phyloP scores from a whole-genome alignment of 148 eudicot genomes.

The Chenopodium quinoa region DNA sequence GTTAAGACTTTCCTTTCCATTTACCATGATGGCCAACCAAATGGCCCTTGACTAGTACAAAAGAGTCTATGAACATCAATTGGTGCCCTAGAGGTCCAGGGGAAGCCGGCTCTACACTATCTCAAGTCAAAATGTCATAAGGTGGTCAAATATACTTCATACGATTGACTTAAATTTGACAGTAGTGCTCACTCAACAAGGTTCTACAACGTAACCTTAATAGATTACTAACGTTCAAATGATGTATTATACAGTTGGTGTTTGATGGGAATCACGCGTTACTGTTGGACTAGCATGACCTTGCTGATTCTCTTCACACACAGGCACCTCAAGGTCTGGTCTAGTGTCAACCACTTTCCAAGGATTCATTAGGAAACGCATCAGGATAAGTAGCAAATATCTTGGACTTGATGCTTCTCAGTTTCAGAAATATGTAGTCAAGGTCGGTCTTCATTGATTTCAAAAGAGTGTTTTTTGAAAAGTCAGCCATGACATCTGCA shows the following conservation, averaged over 20 bases:
- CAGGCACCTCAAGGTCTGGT: slow-evolving; percentile 76
- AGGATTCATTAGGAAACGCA: slow-evolving; percentile 70
- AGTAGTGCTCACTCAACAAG: neutral
- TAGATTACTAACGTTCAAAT: neutral
- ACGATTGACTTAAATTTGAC: neutral
- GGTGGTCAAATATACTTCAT: neutral
- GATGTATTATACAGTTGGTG: neutral
- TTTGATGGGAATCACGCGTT: neutral
- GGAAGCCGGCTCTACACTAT: too few species aligned
- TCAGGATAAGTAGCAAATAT: slow-evolving; percentile 80
- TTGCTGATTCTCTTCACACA: slow-evolving; percentile 4
- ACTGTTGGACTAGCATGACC: slow-evolving; percentile 11
- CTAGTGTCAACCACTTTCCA: slow-evolving; percentile 64
- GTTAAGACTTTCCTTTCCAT: too few species aligned
- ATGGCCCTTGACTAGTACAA: too few species aligned
- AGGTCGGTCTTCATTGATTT: slow-evolving; percentile 88
- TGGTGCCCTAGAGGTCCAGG: too few species aligned
- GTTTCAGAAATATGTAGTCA: slow-evolving; percentile 83
- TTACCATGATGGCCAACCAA: too few species aligned
- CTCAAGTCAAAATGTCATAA: too few species aligned
- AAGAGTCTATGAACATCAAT: too few species aligned
- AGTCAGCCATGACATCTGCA: slow-evolving; percentile 65
- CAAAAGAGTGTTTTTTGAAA: slow-evolving; percentile 71
- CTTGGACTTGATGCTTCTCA: slow-evolving; percentile 85
- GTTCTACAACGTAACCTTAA: neutral